Percentiles rank a stretch among this genome's conserved stretches.
Conservation (phyloP, 148 eudicot species). For the Vaccinium myrtillus region DNA sequence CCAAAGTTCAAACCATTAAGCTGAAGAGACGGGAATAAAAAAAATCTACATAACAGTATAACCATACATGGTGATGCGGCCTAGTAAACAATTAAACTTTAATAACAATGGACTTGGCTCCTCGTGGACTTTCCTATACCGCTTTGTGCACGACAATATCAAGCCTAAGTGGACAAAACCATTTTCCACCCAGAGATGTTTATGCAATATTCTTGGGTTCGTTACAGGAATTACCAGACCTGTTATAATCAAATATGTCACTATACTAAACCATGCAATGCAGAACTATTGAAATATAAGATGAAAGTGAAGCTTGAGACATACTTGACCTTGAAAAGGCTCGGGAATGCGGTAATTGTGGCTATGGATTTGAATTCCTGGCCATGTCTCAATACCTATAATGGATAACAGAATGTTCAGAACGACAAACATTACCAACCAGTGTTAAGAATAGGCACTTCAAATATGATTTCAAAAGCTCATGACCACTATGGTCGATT, state of each 20-base stretch:
- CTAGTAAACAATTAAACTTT: neutral
- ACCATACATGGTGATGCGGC: neutral
- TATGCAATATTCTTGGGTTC: neutral
- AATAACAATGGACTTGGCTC: neutral
- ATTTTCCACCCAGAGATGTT: neutral
- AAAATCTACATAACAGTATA: neutral
- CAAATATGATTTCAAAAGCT: too few species aligned
- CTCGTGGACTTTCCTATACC: neutral
- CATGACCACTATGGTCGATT: too few species aligned
- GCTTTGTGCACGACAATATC: neutral
- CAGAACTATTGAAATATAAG: neutral
- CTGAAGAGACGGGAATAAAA: neutral
- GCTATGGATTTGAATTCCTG: conserved; percentile 89
- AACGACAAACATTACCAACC: neutral
- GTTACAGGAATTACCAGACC: neutral
- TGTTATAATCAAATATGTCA: neutral
- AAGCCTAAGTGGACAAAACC: neutral
- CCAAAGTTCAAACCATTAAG: neutral
- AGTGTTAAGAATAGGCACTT: too few species aligned
- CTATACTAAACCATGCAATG: neutral
- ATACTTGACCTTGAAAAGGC: conserved; percentile 66
- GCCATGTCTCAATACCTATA: conserved; percentile 79
- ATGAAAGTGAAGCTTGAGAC: conserved; percentile 19
- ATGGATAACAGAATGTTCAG: neutral
- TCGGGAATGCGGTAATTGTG: conserved; percentile 92